phyloP scores from a whole-genome alignment of 768 basidiomycete species.

The Boletus patriciae region DNA sequence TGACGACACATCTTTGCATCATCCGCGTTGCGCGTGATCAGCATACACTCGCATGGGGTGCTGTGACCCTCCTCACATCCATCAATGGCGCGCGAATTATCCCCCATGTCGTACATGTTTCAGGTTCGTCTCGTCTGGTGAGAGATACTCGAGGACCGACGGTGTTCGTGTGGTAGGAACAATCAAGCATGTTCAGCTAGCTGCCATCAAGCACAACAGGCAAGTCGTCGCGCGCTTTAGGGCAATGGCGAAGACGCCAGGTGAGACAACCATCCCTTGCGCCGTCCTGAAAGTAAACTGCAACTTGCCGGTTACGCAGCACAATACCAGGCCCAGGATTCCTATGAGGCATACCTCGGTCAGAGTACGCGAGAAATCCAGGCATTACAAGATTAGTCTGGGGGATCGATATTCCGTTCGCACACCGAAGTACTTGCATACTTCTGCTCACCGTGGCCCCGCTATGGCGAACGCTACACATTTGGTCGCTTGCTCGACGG shows the following conservation, averaged over 20 bases:
- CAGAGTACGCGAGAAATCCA: constrained; percentile 62
- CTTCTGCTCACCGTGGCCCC: background rate
- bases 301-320: constrained; percentile 30
- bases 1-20: constrained; percentile 79
- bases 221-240: constrained; percentile 68
- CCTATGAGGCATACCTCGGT: constrained; percentile 57
- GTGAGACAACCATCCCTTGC: constrained; percentile 33
- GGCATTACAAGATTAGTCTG: constrained; percentile 57
- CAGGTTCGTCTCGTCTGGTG: constrained; percentile 50
- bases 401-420: background rate
- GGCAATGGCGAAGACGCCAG: constrained; percentile 49
- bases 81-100: constrained; percentile 62
- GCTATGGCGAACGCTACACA: background rate
- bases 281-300: background rate
- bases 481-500: background rate
- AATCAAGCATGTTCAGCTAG: constrained; percentile 80
- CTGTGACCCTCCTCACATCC: constrained; percentile 63
- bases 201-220: constrained; percentile 73
- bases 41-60: constrained; percentile 77
- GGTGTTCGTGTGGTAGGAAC: constrained; percentile 56
- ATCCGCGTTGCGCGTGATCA: constrained; percentile 84
- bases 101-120: constrained; percentile 78
- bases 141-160: background rate
- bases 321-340: constrained; percentile 51
- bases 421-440: background rate